Conservation (phyloP, 2,329 filamentous ascomycete species). For the Trichoderma polysporum region DNA sequence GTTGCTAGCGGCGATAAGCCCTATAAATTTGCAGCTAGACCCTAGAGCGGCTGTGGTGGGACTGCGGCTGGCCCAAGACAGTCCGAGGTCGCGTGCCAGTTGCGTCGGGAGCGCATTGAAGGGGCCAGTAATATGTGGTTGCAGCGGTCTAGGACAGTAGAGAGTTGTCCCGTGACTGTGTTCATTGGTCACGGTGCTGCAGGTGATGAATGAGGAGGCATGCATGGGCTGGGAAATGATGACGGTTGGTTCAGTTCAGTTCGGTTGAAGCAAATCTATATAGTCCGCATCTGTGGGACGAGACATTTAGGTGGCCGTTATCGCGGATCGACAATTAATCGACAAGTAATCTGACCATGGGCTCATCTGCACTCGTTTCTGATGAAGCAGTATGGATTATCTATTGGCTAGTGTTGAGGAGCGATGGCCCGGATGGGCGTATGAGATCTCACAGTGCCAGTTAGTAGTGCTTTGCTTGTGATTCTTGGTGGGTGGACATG, state of each 20-base stretch:
- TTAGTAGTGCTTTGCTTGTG: too few species aligned
- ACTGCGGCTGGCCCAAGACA: conserved; percentile 1
- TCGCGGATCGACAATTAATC: neutral
- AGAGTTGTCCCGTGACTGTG: neutral
- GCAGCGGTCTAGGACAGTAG: neutral
- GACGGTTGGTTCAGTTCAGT: too few species aligned
- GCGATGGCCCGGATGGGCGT: neutral
- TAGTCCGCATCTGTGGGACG: neutral
- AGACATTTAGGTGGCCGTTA: neutral
- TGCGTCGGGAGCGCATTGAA: neutral
- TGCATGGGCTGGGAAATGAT: neutral
- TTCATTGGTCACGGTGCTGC: neutral
- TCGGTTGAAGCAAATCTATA: neutral
- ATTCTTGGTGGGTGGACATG: too few species aligned
- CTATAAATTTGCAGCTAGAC: conserved; percentile 15
- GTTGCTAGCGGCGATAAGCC: conserved; percentile 7
- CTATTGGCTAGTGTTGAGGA: neutral
- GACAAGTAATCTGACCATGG: too few species aligned
- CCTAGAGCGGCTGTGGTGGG: conserved; percentile 10
- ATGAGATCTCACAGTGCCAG: neutral
- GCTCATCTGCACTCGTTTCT: too few species aligned
- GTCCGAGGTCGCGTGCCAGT: conserved; percentile 4
- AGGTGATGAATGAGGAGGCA: neutral
- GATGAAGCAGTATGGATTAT: neutral
- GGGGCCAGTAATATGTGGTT: neutral